phyloP scores from a whole-genome alignment of 176 grass and related monocot species.

The Hsuehochloa calcarea region DNA sequence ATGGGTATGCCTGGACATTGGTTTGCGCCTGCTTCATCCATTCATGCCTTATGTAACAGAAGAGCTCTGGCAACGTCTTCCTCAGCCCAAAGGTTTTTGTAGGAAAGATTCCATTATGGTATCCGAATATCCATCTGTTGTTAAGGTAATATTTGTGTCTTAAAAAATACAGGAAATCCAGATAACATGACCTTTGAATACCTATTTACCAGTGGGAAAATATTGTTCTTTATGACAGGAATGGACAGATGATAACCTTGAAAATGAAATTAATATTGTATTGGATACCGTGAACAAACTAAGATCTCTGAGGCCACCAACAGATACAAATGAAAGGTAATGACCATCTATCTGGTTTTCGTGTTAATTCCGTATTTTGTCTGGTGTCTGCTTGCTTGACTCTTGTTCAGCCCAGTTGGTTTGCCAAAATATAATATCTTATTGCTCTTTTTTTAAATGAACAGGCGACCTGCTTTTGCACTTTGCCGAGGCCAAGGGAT shows the following conservation, averaged over 20 bases:
- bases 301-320: conserved; percentile 63
- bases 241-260: conserved; percentile 72
- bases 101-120: conserved; percentile 82
- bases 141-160: conserved; percentile 41
- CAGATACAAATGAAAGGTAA: conserved; percentile 68
- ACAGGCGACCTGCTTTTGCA: conserved; percentile 56
- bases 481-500: conserved; percentile 54
- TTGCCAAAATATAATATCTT: neutral
- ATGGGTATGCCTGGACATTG: conserved; percentile 77
- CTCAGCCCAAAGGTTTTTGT: conserved; percentile 54
- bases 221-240: conserved; percentile 41
- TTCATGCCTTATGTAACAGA: conserved; percentile 94
- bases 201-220: conserved; percentile 28
- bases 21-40: conserved; percentile 78
- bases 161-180: neutral
- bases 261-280: conserved; percentile 70
- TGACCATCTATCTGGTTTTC: neutral
- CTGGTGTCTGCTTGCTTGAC: conserved; percentile 5
- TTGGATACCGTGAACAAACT: conserved; percentile 65
- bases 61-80: conserved; percentile 89
- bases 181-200: neutral
- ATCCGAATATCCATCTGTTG: conserved; percentile 76
- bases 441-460: neutral
- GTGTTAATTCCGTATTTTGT: neutral
- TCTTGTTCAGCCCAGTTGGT: neutral